phyloP scores from a whole-genome alignment of 768 basidiomycete genomes.

The Mycena leptocephala region DNA sequence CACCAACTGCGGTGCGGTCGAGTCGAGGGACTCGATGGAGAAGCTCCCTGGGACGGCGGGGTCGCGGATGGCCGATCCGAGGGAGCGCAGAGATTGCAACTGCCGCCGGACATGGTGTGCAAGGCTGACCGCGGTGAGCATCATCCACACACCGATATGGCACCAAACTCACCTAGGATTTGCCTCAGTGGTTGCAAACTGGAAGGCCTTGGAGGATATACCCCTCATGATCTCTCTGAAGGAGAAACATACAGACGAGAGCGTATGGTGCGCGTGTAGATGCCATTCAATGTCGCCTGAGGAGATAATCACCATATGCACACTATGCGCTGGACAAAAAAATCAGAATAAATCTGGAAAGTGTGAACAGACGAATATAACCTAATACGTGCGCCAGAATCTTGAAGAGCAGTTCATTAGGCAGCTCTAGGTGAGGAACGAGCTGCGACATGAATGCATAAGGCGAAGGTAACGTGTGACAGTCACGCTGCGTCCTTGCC shows the following conservation, averaged over 20 bases:
- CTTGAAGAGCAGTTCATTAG: constrained; percentile 56
- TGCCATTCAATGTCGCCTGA: constrained; percentile 52
- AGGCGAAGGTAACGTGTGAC: neutral
- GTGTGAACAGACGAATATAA: neutral
- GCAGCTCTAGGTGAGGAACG: constrained; percentile 39
- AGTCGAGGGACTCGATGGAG: constrained; percentile 19
- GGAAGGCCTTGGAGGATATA: constrained; percentile 52
- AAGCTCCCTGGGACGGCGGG: constrained; percentile 1
- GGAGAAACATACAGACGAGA: constrained; percentile 51
- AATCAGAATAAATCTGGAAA: neutral
- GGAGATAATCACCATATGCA: constrained; percentile 53
- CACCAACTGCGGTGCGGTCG: constrained; percentile 20
- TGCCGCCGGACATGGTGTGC: constrained; percentile 21
- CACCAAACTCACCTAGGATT: constrained; percentile 16
- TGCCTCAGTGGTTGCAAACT: constrained; percentile 23
- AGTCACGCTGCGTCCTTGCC: neutral
- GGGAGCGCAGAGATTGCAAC: neutral
- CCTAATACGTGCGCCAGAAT: constrained; percentile 49
- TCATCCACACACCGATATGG: neutral
- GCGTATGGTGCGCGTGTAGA: constrained; percentile 47
- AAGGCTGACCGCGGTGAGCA: neutral
- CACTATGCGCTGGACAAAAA: constrained; percentile 40
- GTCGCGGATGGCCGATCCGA: constrained; percentile 17
- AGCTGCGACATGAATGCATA: constrained; percentile 22
- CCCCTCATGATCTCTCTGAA: constrained; percentile 54